Base-by-base conservation (phyloP, 2,329 filamentous ascomycete species). In the Claviceps digitariae region DNA sequence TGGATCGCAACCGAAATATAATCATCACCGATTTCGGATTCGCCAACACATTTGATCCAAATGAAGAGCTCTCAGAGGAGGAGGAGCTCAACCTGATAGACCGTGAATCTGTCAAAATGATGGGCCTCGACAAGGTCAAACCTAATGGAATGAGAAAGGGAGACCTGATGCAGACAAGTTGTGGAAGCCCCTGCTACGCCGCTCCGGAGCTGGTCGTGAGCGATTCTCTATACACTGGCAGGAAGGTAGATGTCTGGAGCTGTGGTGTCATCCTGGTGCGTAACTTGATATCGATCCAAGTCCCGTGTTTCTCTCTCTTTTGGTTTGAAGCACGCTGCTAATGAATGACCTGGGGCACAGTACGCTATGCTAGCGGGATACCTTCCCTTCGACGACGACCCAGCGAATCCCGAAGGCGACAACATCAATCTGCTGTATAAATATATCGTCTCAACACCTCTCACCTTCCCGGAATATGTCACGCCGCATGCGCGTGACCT, bases 1-100 rank as follows among this genome's bases (percentile, higher is more conserved):
- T 98, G 51, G 93, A 98, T 70, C 85, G 91, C 57, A 96, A 98
- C 66, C 86, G 90, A 58, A 98, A 98, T 73, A 97, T 98, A 64
- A 98, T 98, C 71, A 98, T 98, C 65, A 98, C 93, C 17, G 93
- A 98, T 71, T 98, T 98, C 70, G 93, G 93, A 20, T 98, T 98
- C 67, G 93, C 93, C 60, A 98, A 98, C 69, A 97, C 90, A 0
- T 98, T 98, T 65, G 87, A 96, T 64, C 82, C 93, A 0, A 72
- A 75, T 38, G 93, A 98, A 64, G 90, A 96, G 66, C 77, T 98
- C 41, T 82, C 81, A 4, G 89, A 95, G 56, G 90, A 96, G 55
- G 86, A 96, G 59, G 93, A 97, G 69, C 81, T 89, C 62, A 87
- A 90, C 58, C 73, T 98, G 23, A 79, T 81, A 27, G 91, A 95